Base-by-base conservation (phyloP, 2,329 filamentous ascomycete species). In the Penicillium occitanis region DNA sequence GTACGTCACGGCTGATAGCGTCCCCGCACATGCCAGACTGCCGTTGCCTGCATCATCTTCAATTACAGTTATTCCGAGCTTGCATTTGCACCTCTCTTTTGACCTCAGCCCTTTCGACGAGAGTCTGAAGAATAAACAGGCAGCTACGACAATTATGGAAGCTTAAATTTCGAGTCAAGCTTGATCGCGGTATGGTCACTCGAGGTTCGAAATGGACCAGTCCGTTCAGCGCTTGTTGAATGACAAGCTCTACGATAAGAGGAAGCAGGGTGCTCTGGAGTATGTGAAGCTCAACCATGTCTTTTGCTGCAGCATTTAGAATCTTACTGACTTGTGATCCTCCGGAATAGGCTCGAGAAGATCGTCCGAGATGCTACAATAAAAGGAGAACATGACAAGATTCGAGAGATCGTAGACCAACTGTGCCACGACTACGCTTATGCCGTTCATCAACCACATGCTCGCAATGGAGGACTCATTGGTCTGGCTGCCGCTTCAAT, bases 211-310 rank as follows among this genome's bases (percentile, higher is more conserved):
- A 68, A 97, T 98, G 93, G 94, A 98, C 83, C 84, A 87, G 75
- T 90, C 89, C 76, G 92, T 97, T 77, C 92, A 96, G 80, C 91
- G 94, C 73, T 87, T 93, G 71, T 85, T 99, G 76, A 96, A 96
- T 77, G 95, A 99, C 82, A 99, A 97, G 87, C 90, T 98, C 76
- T 99, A 99, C 79, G 95, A 99, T 77, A 97, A 96, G 84, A 88
- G 96, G 77, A 99, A 99, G 81, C 90, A 93, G 75, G 95, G 95
- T 70, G 95, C 96, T 73, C 87, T 99, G 66, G 95, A 99, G 93
- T 97, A 88, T 40, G 66, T 61, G 28, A n/a, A 46, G 37, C 40
- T 60, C 11, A 25, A 17, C 33, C 11, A 30, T 40, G 5, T 57
- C 11, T 25, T 40, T 35, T 13, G 3, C 5, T 37, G n/a, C n/a